Evolutionary conservation across 805 yeast species (phyloP), one percentile per base, ranked within the genome.

Genomic region (Kodamaea restingae): DNA sequence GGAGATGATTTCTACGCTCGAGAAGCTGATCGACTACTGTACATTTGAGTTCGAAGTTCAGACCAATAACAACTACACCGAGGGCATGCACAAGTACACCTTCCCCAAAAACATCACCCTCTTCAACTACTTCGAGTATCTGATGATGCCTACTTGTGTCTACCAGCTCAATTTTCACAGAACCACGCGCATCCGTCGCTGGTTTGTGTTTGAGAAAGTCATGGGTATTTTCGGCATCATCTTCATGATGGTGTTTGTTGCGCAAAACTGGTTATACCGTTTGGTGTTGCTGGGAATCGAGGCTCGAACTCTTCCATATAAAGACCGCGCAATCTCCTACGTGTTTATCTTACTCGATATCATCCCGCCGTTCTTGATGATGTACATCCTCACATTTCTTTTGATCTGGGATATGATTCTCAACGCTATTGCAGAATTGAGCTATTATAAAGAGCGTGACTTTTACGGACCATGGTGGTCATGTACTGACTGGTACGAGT

Each of bases 381-480:
- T 84, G 59, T 91, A 88, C 57, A 52, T 93, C 38, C 64, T 93
- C 41, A 81, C 78, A 0, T 93, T 90, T 63, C 90, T 85, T 57
- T 67, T 93, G 45, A 93, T 95, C 45, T 95, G 98, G 98, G 98
- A 93, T 53, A 82, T 91, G 4, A 91, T 91, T 36, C 67, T 90
- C 50, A 91, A 90, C 55, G 83, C 84, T 17, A 75, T 95, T 50
- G 98, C 96, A 0, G 98, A 93, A 58, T 66, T 91, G 27, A 81
- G 95, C 11, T 55, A 73, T 38, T 95, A 81, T 63, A 96, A 87
- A 4, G 97, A 93, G 58, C 76, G 98, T 36, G 84, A 84, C 48
- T 93, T 93, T 60, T 93, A 95, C 56, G 91, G 95, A 3, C 85
- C 88, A 32, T 95, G 98, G 98, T 93, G 99, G 98, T 87, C 90